Evolutionary conservation across 1,284 basidiomycete genomes (phyloP).

Genomic region (Rhodotorula sp.): DNA sequence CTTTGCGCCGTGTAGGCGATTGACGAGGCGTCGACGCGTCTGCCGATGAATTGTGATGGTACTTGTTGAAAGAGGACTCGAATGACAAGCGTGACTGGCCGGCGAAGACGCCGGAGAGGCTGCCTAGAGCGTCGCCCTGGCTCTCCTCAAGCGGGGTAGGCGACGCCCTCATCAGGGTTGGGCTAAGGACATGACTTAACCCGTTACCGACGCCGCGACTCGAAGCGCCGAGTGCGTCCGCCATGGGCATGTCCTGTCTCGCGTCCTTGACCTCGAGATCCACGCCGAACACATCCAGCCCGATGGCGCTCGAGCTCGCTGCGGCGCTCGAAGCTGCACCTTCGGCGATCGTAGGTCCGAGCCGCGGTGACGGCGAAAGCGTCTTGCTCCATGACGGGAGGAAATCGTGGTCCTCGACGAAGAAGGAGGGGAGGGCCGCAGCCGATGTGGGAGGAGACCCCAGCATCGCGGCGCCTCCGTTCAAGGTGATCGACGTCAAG

Average conservation of each 20-base stretch:
- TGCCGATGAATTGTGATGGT: neutral
- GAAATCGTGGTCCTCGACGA: constrained; percentile 15
- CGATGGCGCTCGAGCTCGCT: neutral
- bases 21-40: neutral
- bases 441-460: neutral
- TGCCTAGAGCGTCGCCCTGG: neutral
- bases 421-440: constrained; percentile 11
- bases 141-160: neutral
- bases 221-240: no score
- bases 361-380: constrained; percentile 18
- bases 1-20: constrained; percentile 1
- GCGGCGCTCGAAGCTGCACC: neutral
- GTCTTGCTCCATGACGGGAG: constrained; percentile 29
- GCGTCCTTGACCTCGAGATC: neutral
- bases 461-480: constrained; percentile 10
- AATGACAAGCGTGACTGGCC: neutral
- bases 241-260: neutral
- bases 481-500: neutral
- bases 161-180: constrained; percentile 4
- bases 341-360: constrained; percentile 1
- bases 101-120: neutral
- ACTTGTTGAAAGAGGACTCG: constrained; percentile 16
- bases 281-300: no score
- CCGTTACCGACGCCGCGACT: constrained; percentile 16
- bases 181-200: constrained; percentile 12